Base-by-base conservation (phyloP, 169 alveolate species). In the Cyclospora cayetanensis region DNA sequence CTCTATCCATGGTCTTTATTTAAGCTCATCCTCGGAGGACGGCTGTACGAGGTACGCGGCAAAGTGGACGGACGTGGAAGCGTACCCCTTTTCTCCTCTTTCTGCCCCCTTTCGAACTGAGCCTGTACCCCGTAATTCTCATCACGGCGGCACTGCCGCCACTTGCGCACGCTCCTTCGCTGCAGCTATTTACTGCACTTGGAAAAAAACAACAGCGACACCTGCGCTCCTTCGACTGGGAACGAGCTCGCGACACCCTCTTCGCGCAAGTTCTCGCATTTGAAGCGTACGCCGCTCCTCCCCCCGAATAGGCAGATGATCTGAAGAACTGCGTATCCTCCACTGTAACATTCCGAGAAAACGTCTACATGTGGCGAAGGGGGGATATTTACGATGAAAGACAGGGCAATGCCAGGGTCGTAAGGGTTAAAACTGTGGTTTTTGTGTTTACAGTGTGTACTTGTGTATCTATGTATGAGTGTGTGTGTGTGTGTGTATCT, bases 381-480 rank as follows among this genome's bases (percentile, higher is more conserved):
- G 60, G 60, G 15, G 60, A 15, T 7, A 46, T 46, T 46, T 46
- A 15, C 60, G 15, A 46, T 7, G 15, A 46, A 46, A 15, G 15
- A 15, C 7, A 15, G n/a, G 15, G 60, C n/a, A 46, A 46, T 11
- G 60, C 27, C 0, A 15, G 15, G 72, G n/a, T n/a, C n/a, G n/a
- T n/a, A n/a, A n/a, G 60, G 60, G 11, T 46, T 12, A 39, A 3
- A 15, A 15, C 25, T n/a, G 18, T 39, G 85, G 85, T 55, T 74
- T 74, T 41, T 39, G 65, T 50, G 83, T 34, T 34, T 70, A 70
- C 55, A 43, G 85, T 74, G n/a, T n/a, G n/a, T n/a, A n/a, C n/a
- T n/a, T n/a, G n/a, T n/a, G n/a, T n/a, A n/a, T n/a, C n/a, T n/a
- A n/a, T n/a, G n/a, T n/a, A n/a, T n/a, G n/a, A n/a, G n/a, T n/a